phyloP scores from a whole-genome alignment of 768 basidiomycete species.

The Grammothele lineata region DNA sequence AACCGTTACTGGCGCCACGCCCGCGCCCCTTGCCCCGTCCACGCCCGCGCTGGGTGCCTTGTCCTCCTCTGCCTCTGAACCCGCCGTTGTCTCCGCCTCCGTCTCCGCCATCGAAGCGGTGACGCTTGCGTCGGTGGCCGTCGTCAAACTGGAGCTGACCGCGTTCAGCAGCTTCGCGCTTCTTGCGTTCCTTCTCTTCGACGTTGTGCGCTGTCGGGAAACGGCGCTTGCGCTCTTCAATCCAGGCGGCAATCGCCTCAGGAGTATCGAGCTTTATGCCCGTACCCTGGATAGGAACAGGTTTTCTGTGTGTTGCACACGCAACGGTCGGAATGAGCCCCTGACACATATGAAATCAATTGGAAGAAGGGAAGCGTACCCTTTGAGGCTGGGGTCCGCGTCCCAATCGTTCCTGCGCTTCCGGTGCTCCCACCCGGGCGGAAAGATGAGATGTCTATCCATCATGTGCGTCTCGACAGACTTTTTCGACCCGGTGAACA shows the following conservation, averaged over 20 bases:
- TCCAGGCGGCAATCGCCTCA: constrained; percentile 80
- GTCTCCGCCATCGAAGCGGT: constrained; percentile 27
- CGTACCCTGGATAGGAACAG: constrained; percentile 76
- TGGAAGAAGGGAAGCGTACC: constrained; percentile 38
- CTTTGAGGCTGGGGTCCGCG: constrained; percentile 76
- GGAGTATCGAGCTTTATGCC: constrained; percentile 72
- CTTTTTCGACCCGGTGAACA: constrained; percentile 65
- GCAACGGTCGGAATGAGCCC: too few relatives aligned
- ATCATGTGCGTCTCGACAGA: constrained; percentile 78
- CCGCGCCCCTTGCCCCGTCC: constrained; percentile 27
- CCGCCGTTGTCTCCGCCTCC: constrained; percentile 1
- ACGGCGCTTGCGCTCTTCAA: constrained; percentile 80
- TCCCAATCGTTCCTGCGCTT: constrained; percentile 67
- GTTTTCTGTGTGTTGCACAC: constrained; percentile 56
- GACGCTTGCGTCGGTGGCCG: constrained; percentile 40
- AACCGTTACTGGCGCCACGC: constrained; percentile 5
- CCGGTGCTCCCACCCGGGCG: constrained; percentile 61
- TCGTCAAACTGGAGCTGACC: constrained; percentile 64
- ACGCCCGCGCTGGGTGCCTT: constrained; percentile 26
- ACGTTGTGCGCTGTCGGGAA: constrained; percentile 73
- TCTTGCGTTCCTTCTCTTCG: constrained; percentile 76
- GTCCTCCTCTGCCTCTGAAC: constrained; percentile 25
- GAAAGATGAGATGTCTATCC: constrained; percentile 86
- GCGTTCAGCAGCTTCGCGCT: constrained; percentile 73
- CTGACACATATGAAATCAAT: too few relatives aligned